phyloP scores from a whole-genome alignment of 306 rosid species.

The Rosa chinensis region DNA sequence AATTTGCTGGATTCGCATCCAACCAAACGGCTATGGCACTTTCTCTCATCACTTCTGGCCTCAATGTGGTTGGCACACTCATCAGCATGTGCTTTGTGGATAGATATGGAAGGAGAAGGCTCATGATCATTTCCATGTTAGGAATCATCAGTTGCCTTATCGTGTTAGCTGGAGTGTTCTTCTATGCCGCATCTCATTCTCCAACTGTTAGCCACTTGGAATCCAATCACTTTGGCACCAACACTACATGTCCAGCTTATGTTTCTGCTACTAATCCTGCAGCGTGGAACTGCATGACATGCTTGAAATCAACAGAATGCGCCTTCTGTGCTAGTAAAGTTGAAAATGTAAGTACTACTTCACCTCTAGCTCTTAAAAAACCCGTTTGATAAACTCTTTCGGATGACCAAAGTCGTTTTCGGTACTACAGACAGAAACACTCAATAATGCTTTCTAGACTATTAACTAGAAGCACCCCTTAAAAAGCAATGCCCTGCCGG shows the following conservation, averaged over 20 bases:
- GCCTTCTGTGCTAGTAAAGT: slow-evolving; percentile 53
- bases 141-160: slow-evolving; percentile 60
- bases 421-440: too few species aligned
- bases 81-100: slow-evolving; percentile 65
- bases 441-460: background rate
- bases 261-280: slow-evolving; percentile 35
- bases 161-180: slow-evolving; percentile 50
- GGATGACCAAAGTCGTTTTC: too few species aligned
- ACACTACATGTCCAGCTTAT: slow-evolving; percentile 56
- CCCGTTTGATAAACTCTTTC: too few species aligned
- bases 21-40: slow-evolving; percentile 74
- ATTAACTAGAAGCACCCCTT: background rate
- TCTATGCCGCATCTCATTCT: slow-evolving; percentile 48
- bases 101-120: slow-evolving; percentile 60
- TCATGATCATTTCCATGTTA: slow-evolving; percentile 62
- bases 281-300: slow-evolving; percentile 74
- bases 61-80: slow-evolving; percentile 64
- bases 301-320: slow-evolving; percentile 52
- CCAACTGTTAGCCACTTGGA: slow-evolving; percentile 48
- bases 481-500: background rate
- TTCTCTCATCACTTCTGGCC: slow-evolving; percentile 72
- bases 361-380: background rate
- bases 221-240: slow-evolving; percentile 51
- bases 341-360: slow-evolving; percentile 37
- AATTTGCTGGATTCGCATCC: slow-evolving; percentile 78